Base-by-base conservation (phyloP, 2,329 filamentous ascomycete genomes). In the Pyrenophora graminea region DNA sequence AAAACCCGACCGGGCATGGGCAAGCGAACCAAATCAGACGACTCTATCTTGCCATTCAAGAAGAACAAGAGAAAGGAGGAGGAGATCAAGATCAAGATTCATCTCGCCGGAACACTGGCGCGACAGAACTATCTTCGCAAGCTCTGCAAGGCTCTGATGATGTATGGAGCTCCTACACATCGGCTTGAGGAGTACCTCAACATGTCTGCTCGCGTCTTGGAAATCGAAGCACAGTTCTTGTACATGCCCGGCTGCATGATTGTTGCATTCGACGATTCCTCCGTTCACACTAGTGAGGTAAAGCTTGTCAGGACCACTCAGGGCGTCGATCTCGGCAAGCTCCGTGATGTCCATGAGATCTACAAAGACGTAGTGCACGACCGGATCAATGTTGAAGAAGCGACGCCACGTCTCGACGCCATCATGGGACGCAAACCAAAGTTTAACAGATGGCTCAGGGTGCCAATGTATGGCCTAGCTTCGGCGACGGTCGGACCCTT, bases 201-300 rank as follows among this genome's bases (percentile, higher is more conserved):
- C 56, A 95, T 93, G 89, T 91, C 89, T 7, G 87, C 92, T 1
- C 83, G 89, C n/a, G 89, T 94, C 1, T 81, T 97, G 32, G 89
- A 92, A 71, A 92, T 96, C 13, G 89, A 96, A 59, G 88, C 88
- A 5, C 91, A 96, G 64, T 96, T 94, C 62, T 77, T 96, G 18
- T 97, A 96, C 69, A 84, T 96, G 25, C 91, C 92, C 0, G 90
- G 90, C 0, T 95, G 90, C 67, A 97, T 97, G 92, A 89, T 97
- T 49, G 88, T 96, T 67, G 93, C 90, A 4, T 96, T 97, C 66
- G 91, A 85, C 65, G 89, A 93, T 71, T 74, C 77, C 4, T 75
- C 80, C 0, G 90, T 88, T 0, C 88, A 91, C 65, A 91, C 89
- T 0, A 87, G 87, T n/a, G 88, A 91, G 67, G 88, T 91, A 55